phyloP scores from a whole-genome alignment of 2,329 filamentous ascomycete genomes.

The Phyllosticta paracitricarpa region DNA sequence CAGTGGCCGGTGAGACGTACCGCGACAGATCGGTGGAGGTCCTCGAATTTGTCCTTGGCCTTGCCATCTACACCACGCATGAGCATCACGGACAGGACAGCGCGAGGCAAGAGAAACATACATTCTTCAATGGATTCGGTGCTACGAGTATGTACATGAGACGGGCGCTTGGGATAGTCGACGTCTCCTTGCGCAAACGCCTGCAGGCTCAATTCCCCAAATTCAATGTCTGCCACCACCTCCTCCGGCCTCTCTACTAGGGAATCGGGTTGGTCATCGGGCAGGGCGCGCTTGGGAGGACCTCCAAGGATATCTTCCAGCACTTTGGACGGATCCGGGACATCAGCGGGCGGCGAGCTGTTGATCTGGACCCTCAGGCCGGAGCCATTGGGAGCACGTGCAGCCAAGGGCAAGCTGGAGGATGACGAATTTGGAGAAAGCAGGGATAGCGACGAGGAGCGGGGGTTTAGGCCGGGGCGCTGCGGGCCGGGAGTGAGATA shows the following conservation, averaged over 20 bases:
- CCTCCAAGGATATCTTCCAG: conserved; percentile 51
- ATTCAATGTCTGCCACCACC: conserved; percentile 62
- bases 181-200: conserved; percentile 48
- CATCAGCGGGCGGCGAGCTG: conserved; percentile 42
- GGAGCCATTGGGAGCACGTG: conserved; percentile 57
- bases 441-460: conserved; percentile 71
- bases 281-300: conserved; percentile 16
- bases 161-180: conserved; percentile 21
- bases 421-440: conserved; percentile 65
- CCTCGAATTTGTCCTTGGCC: conserved; percentile 77
- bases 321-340: conserved; percentile 61
- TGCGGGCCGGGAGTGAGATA: conserved; percentile 56
- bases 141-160: conserved; percentile 39
- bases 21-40: conserved; percentile 76
- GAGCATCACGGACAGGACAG: conserved; percentile 19
- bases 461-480: conserved; percentile 56
- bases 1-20: conserved; percentile 18
- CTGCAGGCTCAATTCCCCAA: conserved; percentile 65
- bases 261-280: conserved; percentile 7
- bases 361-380: conserved; percentile 50
- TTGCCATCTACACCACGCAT: conserved; percentile 49
- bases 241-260: conserved; percentile 34
- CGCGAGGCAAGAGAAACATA: conserved; percentile 36
- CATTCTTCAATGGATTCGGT: conserved; percentile 62
- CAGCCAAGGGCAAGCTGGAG: conserved; percentile 59